Evolutionary conservation across 176 grass and related monocot species (phyloP), one percentile per base, ranked within the genome.

Genomic region (Triticum dicoccoides): DNA sequence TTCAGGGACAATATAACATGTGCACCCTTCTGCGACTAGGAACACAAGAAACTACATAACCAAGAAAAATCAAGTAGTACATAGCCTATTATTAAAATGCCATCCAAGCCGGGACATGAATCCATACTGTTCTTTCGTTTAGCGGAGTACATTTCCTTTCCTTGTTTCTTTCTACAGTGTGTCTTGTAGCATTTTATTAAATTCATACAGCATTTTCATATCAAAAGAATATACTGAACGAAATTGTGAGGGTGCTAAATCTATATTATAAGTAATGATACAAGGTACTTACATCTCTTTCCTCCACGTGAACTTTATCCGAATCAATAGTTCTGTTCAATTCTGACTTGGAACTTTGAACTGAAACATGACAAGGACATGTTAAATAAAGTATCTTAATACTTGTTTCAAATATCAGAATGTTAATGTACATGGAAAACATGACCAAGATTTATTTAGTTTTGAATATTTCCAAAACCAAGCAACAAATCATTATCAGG

Each of bases 281-380:
- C 10, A 81, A 24, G 58, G 39, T 63, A 90, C 86, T 87, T 71
- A 95, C 94, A 69, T 85, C 30, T 87, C 76, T 87, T 69, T 87
- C 72, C 51, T 91, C 84, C 10, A 73, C 11, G 27, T 66, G 67
- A 84, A 35, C 71, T 64, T 82, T 67, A 61, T 76, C 61, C 24
- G 14, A 49, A 49, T 76, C 69, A 25, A 65, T 65, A 68, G 29
- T 56, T 73, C 52, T 93, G 61, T 84, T 87, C 66, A 82, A 23
- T 75, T 91, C 78, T 71, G 71, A 44, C 15, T 10, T 73, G 52
- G 73, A 83, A 33, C 39, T 85, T 79, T 80, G 88, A 83, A 82
- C 78, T 69, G 84, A 89, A 63, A 80, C 80, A 87, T 89, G 86
- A 80, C 70, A 70, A 10, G 27, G 1, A 2, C 33, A 69, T 51